phyloP scores from a whole-genome alignment of 768 basidiomycete genomes.

The Lactarius sanguifluus region DNA sequence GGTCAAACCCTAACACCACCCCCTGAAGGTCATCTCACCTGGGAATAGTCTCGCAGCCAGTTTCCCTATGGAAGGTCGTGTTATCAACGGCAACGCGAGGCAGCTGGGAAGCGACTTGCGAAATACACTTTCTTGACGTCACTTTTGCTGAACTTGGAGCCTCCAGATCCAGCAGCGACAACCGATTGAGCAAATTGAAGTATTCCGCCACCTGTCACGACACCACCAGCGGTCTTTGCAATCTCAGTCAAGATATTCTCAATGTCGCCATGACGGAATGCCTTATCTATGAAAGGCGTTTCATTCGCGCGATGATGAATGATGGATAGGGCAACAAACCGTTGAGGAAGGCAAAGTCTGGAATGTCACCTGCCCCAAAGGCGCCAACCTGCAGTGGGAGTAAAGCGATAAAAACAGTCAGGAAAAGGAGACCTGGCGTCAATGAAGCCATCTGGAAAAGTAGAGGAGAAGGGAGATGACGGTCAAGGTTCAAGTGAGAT shows the following conservation, averaged over 20 bases:
- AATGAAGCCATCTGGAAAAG: conserved; percentile 24
- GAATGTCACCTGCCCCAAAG: conserved; percentile 69
- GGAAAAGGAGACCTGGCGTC: conserved; percentile 31
- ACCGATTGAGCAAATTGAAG: conserved; percentile 52
- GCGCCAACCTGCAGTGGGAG: conserved; percentile 48
- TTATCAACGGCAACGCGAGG: not conserved
- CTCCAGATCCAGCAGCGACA: conserved; percentile 46
- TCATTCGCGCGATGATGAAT: conserved; percentile 13
- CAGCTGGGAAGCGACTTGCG: conserved; percentile 37
- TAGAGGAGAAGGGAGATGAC: conserved; percentile 1
- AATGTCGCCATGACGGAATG: conserved; percentile 76
- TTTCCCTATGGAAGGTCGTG: conserved; percentile 46
- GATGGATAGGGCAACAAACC: conserved; percentile 38
- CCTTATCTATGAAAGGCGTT: conserved; percentile 49
- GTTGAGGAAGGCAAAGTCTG: conserved; percentile 66
- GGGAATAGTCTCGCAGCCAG: conserved; percentile 71
- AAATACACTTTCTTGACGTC: conserved; percentile 72
- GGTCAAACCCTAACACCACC: conserved; percentile 13
- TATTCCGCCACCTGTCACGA: conserved; percentile 46
- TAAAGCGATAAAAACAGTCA: conserved; percentile 38
- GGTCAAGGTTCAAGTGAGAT: not conserved
- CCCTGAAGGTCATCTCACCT: conserved; percentile 37
- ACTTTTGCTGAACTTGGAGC: conserved; percentile 58
- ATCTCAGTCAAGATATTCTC: conserved; percentile 64
- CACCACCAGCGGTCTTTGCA: conserved; percentile 53